These are phyloP conservation scores for Vicia faba DNA, from an alignment of 306 rosid species.

Conservation along the genomic window DNA sequence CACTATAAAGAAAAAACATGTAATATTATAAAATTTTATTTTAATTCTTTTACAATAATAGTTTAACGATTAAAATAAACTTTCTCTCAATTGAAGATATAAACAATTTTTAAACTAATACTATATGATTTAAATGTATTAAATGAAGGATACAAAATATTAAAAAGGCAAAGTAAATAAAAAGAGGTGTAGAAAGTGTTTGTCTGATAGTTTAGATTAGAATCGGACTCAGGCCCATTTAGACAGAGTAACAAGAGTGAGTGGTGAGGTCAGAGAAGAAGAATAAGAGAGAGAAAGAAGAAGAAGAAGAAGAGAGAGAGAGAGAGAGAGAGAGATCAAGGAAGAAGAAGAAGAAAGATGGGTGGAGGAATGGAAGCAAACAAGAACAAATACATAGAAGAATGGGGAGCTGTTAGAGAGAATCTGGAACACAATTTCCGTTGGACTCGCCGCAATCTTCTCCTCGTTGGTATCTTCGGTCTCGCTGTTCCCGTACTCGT, in stretches of 20 bases:
- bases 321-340: neutral
- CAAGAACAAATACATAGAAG: constrained; percentile 89
- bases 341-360: constrained; percentile 42
- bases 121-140: too few species aligned
- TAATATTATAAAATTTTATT: too few species aligned
- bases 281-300: neutral
- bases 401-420: constrained; percentile 86
- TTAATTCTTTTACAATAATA: too few species aligned
- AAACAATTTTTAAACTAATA: too few species aligned
- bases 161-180: too few species aligned
- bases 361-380: constrained; percentile 96
- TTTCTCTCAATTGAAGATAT: too few species aligned
- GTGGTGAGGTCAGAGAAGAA: neutral
- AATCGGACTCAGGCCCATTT: neutral
- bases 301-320: neutral
- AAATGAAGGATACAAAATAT: too few species aligned
- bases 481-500: constrained; percentile 77
- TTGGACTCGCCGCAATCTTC: constrained; percentile 92
- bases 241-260: neutral
- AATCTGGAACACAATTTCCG: constrained; percentile 88
- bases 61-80: too few species aligned
- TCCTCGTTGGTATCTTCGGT: constrained; percentile 83
- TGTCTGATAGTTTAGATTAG: too few species aligned
- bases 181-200: too few species aligned
- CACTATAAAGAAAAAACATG: too few species aligned